These are phyloP conservation scores for Prunus mume DNA, from an alignment of 306 rosid species.

Conservation along the genomic window DNA sequence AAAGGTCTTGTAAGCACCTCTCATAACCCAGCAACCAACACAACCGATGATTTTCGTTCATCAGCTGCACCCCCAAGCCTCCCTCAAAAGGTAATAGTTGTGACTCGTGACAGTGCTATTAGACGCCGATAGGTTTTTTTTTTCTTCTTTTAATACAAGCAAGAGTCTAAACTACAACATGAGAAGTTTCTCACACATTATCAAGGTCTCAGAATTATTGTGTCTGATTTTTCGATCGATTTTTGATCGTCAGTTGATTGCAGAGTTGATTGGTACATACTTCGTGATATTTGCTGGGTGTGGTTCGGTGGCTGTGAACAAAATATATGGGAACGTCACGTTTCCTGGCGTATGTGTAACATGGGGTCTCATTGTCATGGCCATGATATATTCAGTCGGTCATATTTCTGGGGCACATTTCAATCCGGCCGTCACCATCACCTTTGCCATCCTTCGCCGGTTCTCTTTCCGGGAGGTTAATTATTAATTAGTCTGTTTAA, in stretches of 20 bases:
- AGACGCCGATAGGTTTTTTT: too few species aligned
- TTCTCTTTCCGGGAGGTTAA: constrained; percentile 26
- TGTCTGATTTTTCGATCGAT: too few species aligned
- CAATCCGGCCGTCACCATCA: constrained; percentile 36
- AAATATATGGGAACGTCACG: constrained; percentile 26
- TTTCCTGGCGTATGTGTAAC: constrained; percentile 36
- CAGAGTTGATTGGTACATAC: constrained; percentile 36
- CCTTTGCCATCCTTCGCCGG: constrained; percentile 24
- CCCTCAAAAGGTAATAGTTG: too few species aligned
- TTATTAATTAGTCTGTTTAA: neutral
- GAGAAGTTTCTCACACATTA: too few species aligned
- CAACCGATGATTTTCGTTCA: too few species aligned
- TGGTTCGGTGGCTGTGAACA: constrained; percentile 33
- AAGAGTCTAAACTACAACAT: too few species aligned
- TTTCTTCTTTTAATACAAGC: too few species aligned
- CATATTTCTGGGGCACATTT: constrained; percentile 45
- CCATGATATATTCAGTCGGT: constrained; percentile 35
- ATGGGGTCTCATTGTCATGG: constrained; percentile 42
- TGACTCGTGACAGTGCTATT: too few species aligned
- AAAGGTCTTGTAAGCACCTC: too few species aligned
- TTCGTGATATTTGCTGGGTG: constrained; percentile 42
- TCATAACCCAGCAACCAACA: too few species aligned
- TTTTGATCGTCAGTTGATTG: constrained; percentile 19
- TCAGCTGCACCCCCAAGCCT: too few species aligned
- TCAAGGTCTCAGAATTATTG: too few species aligned